Evolutionary conservation across 2,329 filamentous ascomycete genomes (phyloP), one percentile per base, ranked within the genome.

Genomic region (Microcyclosporella mali): DNA sequence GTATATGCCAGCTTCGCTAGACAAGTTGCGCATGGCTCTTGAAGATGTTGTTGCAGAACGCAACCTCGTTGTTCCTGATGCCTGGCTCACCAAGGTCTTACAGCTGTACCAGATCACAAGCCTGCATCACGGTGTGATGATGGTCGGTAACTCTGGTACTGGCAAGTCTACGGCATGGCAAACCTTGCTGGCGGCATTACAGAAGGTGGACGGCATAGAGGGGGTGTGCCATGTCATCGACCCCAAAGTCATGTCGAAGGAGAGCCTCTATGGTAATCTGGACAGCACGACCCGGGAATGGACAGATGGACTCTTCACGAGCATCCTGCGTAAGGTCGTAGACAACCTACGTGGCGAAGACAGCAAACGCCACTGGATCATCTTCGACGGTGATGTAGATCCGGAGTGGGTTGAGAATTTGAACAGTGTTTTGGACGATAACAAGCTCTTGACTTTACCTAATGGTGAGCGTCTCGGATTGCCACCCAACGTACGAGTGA

Each of bases 161-260:
- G 94, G 94, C 62, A 99, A 99, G 70, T 95, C 92, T 31, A 82
- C 85, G 1, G 86, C 92, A 4, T 99, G 94, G 92, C 88, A 86
- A 59, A 81, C 94, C 32, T 74, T 99, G 39, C 77, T 98, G 15
- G 85, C 94, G 58, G 92, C 94, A 12, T 70, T 98, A 45, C 90
- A 97, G 58, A 81, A 85, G 57, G 86, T 94, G 11, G 92, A 98
- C 64, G 83, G 84, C 17, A 76, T 94, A 6, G 94, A 99, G 66
- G 92, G 94, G 25, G 87, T 98, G 34, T 95, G 82, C 53, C 92
- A 99, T 61, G 86, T 98, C 43, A 98, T 99, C 56, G 92, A 99
- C 66, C 94, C 90, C 31, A 99, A 99, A 70, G 94, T 98, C 66
- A 98, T 99, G 92, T 95, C 89, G 40, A 99, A 99, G 69, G 92